These are phyloP conservation scores for Saccharomycopsis sp. DNA, from an alignment of 805 yeast species.

Conservation along the genomic window DNA sequence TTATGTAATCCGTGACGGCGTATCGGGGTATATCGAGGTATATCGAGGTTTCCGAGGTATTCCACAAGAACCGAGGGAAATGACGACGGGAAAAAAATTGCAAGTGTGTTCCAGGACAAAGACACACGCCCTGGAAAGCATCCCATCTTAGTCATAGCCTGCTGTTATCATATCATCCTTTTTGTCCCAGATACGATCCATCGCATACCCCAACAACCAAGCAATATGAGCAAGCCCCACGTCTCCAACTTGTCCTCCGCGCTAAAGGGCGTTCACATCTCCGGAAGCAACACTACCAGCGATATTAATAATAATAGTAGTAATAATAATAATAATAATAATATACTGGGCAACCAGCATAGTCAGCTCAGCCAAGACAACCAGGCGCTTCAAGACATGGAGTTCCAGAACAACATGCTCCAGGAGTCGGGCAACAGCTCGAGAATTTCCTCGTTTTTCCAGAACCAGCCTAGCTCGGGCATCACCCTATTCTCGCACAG, in stretches of 20 bases:
- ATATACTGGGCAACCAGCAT: too few relatives aligned
- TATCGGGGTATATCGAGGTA: too few relatives aligned
- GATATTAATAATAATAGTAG: slow-evolving; percentile 20
- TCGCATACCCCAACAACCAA: too few relatives aligned
- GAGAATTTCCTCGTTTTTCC: slow-evolving; percentile 62
- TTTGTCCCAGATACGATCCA: too few relatives aligned
- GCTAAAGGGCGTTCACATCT: slow-evolving; percentile 30
- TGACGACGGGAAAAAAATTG: too few relatives aligned
- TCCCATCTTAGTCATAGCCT: too few relatives aligned
- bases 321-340: slow-evolving; percentile 12
- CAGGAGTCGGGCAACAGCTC: slow-evolving; percentile 34
- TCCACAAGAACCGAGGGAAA: neutral
- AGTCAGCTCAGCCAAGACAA: slow-evolving; percentile 2
- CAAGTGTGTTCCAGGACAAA: too few relatives aligned
- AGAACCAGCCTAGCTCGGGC: slow-evolving; percentile 71
- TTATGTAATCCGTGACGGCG: too few relatives aligned
- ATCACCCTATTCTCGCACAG: slow-evolving; percentile 76
- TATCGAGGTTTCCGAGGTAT: too few relatives aligned
- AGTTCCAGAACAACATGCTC: slow-evolving; percentile 31
- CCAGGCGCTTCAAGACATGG: slow-evolving; percentile 11
- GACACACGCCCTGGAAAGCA: too few relatives aligned
- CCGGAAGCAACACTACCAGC: slow-evolving; percentile 19
- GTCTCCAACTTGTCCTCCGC: slow-evolving; percentile 36
- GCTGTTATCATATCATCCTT: too few relatives aligned
- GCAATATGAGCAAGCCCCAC: slow-evolving; percentile 20